Percentiles rank a stretch among this genome's conserved stretches.
Conservation (phyloP, 495 filamentous ascomycete genomes). For the Hypoxylon perforatum region DNA sequence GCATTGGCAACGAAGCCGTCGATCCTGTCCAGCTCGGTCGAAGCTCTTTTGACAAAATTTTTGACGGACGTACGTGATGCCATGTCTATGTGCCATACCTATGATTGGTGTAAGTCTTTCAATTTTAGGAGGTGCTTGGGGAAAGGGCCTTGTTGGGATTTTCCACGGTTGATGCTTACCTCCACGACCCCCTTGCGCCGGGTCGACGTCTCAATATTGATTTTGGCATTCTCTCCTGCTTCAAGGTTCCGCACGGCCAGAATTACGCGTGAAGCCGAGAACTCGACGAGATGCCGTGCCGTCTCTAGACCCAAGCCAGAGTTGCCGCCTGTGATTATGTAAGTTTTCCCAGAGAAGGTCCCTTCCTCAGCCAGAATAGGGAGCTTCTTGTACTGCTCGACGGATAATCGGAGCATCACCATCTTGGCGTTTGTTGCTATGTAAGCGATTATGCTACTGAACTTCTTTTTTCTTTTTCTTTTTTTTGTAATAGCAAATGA, state of each 20-base stretch:
- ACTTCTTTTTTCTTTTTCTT: background rate
- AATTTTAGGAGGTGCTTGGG: background rate
- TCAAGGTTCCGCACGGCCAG: slow-evolving; percentile 6
- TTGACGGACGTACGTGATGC: background rate
- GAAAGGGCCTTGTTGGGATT: background rate
- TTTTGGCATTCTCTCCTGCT: background rate
- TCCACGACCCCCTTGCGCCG: slow-evolving; percentile 4
- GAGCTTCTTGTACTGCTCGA: slow-evolving; percentile 9
- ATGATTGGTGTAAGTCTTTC: background rate
- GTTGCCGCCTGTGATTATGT: background rate
- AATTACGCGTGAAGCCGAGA: slow-evolving; percentile 5
- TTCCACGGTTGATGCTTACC: background rate
- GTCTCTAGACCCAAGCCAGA: slow-evolving; percentile 9
- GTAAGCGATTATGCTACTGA: too few relatives aligned
- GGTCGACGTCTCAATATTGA: slow-evolving; percentile 8
- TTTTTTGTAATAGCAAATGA: background rate
- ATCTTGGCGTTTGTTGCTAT: background rate
- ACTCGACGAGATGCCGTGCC: slow-evolving; percentile 5
- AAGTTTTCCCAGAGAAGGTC: slow-evolving; percentile 1
- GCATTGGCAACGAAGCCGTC: slow-evolving; percentile 63
- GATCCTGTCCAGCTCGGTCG: slow-evolving; percentile 47
- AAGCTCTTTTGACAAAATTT: background rate
- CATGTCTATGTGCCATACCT: background rate
- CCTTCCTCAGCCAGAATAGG: background rate
- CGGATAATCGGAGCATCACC: background rate